Percentiles rank a stretch among this genome's conserved stretches.
Evolutionary conservation across 2,329 filamentous ascomycete species (phyloP).

Genomic region (Ceratocystis diversiconidia): DNA sequence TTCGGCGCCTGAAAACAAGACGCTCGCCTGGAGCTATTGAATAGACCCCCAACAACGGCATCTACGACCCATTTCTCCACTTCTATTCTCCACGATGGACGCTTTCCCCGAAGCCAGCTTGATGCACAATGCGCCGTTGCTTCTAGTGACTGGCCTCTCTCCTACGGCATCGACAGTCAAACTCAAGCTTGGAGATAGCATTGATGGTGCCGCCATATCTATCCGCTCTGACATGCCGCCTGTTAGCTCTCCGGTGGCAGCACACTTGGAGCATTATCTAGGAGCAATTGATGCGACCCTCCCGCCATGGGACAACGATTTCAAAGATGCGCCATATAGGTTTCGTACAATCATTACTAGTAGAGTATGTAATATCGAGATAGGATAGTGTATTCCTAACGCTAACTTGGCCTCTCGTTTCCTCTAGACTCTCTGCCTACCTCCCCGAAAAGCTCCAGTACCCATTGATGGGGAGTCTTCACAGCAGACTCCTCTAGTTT

Average conservation of each 20-base stretch:
- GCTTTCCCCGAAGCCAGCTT: conserved; percentile 67
- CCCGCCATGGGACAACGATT: conserved; percentile 52
- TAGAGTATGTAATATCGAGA: conserved; percentile 47
- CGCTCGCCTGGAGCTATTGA: background rate
- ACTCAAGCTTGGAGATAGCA: conserved; percentile 5
- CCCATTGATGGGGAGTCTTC: conserved; percentile 37
- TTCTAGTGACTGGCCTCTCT: conserved; percentile 65
- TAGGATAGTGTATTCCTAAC: conserved; percentile 7
- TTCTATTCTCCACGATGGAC: conserved; percentile 44
- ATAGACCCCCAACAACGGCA: background rate
- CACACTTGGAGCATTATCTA: conserved; percentile 52
- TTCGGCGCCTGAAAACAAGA: background rate
- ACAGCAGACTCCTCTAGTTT: conserved; percentile 32
- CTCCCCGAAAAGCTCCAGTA: conserved; percentile 41
- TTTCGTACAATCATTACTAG: conserved; percentile 63
- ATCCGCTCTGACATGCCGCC: conserved; percentile 57
- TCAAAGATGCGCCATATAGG: conserved; percentile 35
- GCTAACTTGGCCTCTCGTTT: background rate
- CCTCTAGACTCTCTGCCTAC: conserved; percentile 39
- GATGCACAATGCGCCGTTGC: conserved; percentile 71
- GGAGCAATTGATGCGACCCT: conserved; percentile 48
- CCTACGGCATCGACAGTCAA: conserved; percentile 4
- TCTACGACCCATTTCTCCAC: background rate
- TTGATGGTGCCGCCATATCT: conserved; percentile 7
- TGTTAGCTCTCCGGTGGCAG: conserved; percentile 50